Evolutionary conservation across 768 basidiomycete genomes (phyloP).

Genomic region (Termitomyces eurrhizus): DNA sequence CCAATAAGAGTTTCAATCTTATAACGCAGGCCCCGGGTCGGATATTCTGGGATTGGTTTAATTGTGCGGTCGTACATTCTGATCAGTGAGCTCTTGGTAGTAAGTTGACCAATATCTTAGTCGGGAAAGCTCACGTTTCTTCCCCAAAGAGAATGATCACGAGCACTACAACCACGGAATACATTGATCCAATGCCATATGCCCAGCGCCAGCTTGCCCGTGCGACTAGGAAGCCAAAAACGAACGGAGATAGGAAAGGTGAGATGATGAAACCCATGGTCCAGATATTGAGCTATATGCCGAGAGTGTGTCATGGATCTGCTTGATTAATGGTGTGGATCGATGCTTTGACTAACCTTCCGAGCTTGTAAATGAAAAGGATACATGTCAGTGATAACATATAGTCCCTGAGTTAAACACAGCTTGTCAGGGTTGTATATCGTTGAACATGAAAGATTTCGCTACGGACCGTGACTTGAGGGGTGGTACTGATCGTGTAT

Average conservation of each 20-base stretch:
- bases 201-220: conserved; percentile 58
- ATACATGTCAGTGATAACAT: conserved; percentile 59
- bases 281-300: conserved; percentile 46
- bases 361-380: conserved; percentile 69
- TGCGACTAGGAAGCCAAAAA: conserved; percentile 65
- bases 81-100: background rate
- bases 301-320: background rate
- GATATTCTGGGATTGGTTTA: conserved; percentile 34
- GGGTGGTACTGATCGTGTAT: conserved; percentile 17
- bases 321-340: background rate
- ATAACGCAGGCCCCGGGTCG: conserved; percentile 35
- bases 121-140: conserved; percentile 47
- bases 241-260: conserved; percentile 59
- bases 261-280: conserved; percentile 60
- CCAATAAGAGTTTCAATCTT: conserved; percentile 51
- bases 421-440: background rate
- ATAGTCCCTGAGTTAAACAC: conserved; percentile 40
- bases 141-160: conserved; percentile 42
- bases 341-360: conserved; percentile 41
- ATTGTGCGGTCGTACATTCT: conserved; percentile 52
- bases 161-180: conserved; percentile 38
- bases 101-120: background rate
- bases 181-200: conserved; percentile 67
- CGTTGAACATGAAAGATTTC: background rate
- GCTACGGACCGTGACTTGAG: conserved; percentile 53